A percentile compares a stretch with the other conserved stretches of the same genome.
phyloP scores from a whole-genome alignment of 2,329 filamentous ascomycete species.

The Talaromyces albobiverticillius region DNA sequence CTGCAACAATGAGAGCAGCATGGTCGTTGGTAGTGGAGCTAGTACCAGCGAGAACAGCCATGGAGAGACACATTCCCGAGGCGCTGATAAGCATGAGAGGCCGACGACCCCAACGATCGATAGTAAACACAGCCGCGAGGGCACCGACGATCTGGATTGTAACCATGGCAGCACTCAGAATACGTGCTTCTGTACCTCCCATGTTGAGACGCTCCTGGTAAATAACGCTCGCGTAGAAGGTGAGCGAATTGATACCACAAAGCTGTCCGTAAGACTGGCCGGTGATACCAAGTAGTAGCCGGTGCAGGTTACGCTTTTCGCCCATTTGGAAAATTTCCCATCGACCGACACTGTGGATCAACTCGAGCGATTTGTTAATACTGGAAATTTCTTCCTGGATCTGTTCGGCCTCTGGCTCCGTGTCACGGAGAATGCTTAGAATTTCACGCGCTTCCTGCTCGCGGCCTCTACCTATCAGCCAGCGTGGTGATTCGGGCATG shows the following conservation, averaged over 20 bases:
- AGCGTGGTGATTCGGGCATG: conserved; percentile 16
- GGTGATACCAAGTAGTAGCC: conserved; percentile 30
- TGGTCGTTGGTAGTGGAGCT: conserved; percentile 16
- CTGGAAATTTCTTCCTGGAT: conserved; percentile 38
- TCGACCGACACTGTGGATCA: conserved; percentile 25
- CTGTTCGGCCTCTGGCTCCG: conserved; percentile 38
- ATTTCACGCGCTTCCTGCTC: conserved; percentile 15
- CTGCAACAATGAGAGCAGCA: conserved; percentile 11
- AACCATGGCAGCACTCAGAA: conserved; percentile 49
- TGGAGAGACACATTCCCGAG: conserved; percentile 53
- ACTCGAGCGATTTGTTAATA: conserved; percentile 39
- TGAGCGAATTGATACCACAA: conserved; percentile 37
- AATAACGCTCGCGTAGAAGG: conserved; percentile 33
- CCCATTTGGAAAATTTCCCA: conserved; percentile 39
- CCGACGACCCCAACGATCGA: conserved; percentile 51
- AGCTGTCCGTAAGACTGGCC: conserved; percentile 38
- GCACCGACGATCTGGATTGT: conserved; percentile 57
- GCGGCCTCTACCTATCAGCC: conserved; percentile 15
- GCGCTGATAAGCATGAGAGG: conserved; percentile 54
- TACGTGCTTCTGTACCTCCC: conserved; percentile 17
- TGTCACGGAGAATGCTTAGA: conserved; percentile 34
- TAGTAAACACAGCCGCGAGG: conserved; percentile 50
- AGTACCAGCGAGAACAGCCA: conserved; percentile 38
- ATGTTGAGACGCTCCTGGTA: conserved; percentile 34
- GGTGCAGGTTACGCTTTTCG: conserved; percentile 34